phyloP scores from a whole-genome alignment of 352 stramenopile species.

The Achlya hypogyna region DNA sequence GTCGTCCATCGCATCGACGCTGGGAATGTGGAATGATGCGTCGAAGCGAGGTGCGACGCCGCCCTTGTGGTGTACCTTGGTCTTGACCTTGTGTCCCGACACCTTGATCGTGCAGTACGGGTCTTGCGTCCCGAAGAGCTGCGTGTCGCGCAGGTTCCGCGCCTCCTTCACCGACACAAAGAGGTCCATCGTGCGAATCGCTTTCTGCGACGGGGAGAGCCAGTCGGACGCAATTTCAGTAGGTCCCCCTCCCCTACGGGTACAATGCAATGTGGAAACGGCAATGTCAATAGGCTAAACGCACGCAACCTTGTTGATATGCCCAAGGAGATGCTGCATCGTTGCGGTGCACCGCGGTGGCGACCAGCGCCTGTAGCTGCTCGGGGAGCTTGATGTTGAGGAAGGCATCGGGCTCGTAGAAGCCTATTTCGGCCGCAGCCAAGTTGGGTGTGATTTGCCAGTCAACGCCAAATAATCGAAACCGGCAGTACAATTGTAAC shows the following conservation, averaged over 20 bases:
- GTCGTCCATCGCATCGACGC: background rate
- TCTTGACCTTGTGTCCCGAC: slow-evolving; percentile 12
- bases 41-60: background rate
- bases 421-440: too few species aligned
- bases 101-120: slow-evolving; percentile 19
- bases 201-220: background rate
- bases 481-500: too few species aligned
- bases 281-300: background rate
- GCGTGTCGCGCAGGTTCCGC: background rate
- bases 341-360: too few species aligned
- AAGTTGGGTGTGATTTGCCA: too few species aligned
- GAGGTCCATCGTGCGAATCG: background rate
- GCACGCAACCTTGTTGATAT: background rate
- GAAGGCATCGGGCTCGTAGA: too few species aligned
- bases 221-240: background rate
- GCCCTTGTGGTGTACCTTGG: slow-evolving; percentile 4
- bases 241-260: background rate
- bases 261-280: background rate
- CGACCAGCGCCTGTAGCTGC: too few species aligned
- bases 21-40: background rate
- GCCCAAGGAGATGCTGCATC: too few species aligned
- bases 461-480: too few species aligned
- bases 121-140: background rate
- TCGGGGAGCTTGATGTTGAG: too few species aligned
- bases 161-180: background rate